Evolutionary conservation across 768 basidiomycete species (phyloP), one percentile per base, ranked within the genome.

Genomic region (Tylopilus sp.): DNA sequence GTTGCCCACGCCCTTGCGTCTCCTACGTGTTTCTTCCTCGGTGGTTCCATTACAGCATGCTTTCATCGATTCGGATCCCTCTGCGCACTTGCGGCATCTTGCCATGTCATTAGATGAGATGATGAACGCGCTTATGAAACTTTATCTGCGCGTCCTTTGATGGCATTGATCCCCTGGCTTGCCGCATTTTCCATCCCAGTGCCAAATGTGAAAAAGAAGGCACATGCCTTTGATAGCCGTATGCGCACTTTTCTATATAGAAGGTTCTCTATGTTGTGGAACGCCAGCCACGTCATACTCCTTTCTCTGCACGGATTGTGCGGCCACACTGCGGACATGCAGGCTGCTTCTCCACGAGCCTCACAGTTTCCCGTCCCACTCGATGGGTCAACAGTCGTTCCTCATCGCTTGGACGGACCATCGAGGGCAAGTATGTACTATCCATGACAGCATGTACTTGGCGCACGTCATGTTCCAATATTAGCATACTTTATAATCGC

Each of bases 71-170:
- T 55, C 21, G 51, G 51, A 48, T 50, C 31, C 51, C 49, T 30
- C 39, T 52, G 41, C 38, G 33, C 49, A 57, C 51, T 58, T 46
- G 57, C 47, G 36, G 50, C 51, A 50, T 64, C 36, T 26, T 55
- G 50, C 44, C 39, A 52, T 60, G 59, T 58, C 53, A 56, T 66
- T 53, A 47, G 50, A 51, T 52, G 52, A 57, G 59, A 64, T 56
- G 55, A 66, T 56, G 36, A 51, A 56, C 46, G 46, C 44, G 55
- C 46, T 55, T 65, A 67, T 66, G 64, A 66, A 66, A 66, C 63
- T 51, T 54, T 64, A 66, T 55, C 56, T 54, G 50, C 38, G 23
- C 25, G 53, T 51, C 54, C 31, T 61, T n/a, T 61, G 62, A 61
- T 64, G 57, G 63, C 46, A 57, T 61, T 66, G 54, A 66, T 66